Conservation (phyloP, 2,329 filamentous ascomycete genomes). For the Clarireedia paspali region DNA sequence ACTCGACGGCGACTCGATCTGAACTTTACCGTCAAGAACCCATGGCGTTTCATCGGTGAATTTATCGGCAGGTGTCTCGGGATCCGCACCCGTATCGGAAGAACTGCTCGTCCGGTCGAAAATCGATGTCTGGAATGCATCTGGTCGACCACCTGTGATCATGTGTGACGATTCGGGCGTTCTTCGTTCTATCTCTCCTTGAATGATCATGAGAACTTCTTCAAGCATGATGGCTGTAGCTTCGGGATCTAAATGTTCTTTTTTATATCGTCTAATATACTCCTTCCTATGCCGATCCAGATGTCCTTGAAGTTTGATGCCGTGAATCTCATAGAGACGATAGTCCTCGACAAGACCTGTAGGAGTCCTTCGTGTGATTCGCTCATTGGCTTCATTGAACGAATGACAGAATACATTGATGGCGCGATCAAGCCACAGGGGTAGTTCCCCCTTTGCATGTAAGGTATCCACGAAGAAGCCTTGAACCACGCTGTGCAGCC, state of each 20-base stretch:
- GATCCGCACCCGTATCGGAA: constrained; percentile 36
- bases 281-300: constrained; percentile 33
- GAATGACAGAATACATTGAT: constrained; percentile 41
- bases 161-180: constrained; percentile 34
- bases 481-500: constrained; percentile 45
- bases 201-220: constrained; percentile 32
- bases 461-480: constrained; percentile 44
- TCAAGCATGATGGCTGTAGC: constrained; percentile 31
- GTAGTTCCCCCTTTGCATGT: constrained; percentile 32
- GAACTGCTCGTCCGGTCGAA: constrained; percentile 43
- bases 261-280: constrained; percentile 18
- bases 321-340: constrained; percentile 44
- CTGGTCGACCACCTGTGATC: constrained; percentile 31
- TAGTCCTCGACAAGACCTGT: constrained; percentile 46
- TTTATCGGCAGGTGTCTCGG: constrained; percentile 32
- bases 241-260: constrained; percentile 17
- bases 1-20: constrained; percentile 23
- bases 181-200: constrained; percentile 36
- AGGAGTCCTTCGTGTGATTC: constrained; percentile 35
- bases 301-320: constrained; percentile 38
- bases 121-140: constrained; percentile 35
- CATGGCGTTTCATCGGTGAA: constrained; percentile 24
- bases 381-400: constrained; percentile 38
- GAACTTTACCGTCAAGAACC: constrained; percentile 16
- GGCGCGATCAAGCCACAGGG: constrained; percentile 43